Conservation (phyloP, 768 basidiomycete species). For the Suillus placidus region DNA sequence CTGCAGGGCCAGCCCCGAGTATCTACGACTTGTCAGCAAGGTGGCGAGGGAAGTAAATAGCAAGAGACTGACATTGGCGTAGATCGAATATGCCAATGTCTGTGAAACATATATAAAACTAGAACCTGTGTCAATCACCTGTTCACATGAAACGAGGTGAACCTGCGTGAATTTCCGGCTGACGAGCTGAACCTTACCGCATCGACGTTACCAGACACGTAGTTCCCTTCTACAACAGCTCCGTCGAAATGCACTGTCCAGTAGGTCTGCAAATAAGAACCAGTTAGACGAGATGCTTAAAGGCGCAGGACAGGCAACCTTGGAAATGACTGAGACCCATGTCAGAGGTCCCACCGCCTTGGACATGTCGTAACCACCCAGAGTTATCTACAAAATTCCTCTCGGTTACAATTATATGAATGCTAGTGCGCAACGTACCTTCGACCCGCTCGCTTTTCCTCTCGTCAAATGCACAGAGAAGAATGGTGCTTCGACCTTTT, state of each 20-base stretch:
- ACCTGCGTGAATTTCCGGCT: constrained; percentile 4
- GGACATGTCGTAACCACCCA: constrained; percentile 38
- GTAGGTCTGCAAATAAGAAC: constrained; percentile 47
- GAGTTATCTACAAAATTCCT: constrained; percentile 7
- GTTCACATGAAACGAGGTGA: not conserved
- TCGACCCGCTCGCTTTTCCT: constrained; percentile 43
- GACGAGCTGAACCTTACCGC: constrained; percentile 21
- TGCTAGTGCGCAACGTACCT: constrained; percentile 37
- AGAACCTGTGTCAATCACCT: constrained; percentile 73
- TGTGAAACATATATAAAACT: constrained; percentile 63
- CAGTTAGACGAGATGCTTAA: not conserved
- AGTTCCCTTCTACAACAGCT: constrained; percentile 38
- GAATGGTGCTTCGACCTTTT: constrained; percentile 44
- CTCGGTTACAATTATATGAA: not conserved
- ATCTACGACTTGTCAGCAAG: constrained; percentile 40
- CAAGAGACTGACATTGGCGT: constrained; percentile 39
- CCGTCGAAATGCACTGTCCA: constrained; percentile 59
- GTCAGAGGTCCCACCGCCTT: constrained; percentile 33
- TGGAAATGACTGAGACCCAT: constrained; percentile 42
- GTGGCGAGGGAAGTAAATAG: not conserved
- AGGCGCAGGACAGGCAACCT: constrained; percentile 27
- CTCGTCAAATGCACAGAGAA: constrained; percentile 66
- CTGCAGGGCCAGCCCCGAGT: constrained; percentile 44
- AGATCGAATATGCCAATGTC: constrained; percentile 46
- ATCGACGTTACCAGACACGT: constrained; percentile 2